Base-by-base conservation (phyloP, 768 basidiomycete genomes). In the Podaxis sp. region DNA sequence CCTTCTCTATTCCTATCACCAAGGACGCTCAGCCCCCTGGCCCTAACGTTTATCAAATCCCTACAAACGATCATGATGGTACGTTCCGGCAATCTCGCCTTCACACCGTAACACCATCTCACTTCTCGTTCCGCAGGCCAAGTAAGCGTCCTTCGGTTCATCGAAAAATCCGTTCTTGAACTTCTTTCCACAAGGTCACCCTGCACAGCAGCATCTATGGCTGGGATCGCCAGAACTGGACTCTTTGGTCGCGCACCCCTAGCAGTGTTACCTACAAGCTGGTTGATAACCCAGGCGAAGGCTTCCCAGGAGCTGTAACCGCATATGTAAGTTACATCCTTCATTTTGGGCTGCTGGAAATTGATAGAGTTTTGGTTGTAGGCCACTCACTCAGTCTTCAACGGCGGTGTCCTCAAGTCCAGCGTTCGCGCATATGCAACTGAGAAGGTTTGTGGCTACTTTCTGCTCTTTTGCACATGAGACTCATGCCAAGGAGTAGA, bases 221-320 rank as follows among this genome's bases (percentile, higher is more conserved):
- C 19, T 88, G 81, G 79, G 86, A 87, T 66, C 76, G 79, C 15
- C 79, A 81, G 6, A 82, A 80, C 70, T 87, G 85, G 85, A 83
- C 79, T 2, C 63, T 85, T 5, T 77, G 79, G 0, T 70, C 73
- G 12, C 76, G 73, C 64, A 75, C 76, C 4, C 65, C 73, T 17
- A 80, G 76, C 1, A 82, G 81, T 55, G 82, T 86, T 2, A 84
- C 82, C 0, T 87, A 79, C 69, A 76, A 76, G 61, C 82, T 83
- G 62, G 29, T 83, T 27, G 86, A 86, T 67, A 64, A 73, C 7
- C 84, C 78, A 5, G 78, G 81, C 57, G 79, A 85, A 69, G 85
- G 84, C 1, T 86, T 84, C 65, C 84, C 84, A 2, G 84, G 83
- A 38, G 76, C 64, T 40, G 80, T 81, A 4, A 77, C 73, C 5